Evolutionary conservation across 2,329 filamentous ascomycete species (phyloP).

Genomic region (Cyphellophora attinorum): DNA sequence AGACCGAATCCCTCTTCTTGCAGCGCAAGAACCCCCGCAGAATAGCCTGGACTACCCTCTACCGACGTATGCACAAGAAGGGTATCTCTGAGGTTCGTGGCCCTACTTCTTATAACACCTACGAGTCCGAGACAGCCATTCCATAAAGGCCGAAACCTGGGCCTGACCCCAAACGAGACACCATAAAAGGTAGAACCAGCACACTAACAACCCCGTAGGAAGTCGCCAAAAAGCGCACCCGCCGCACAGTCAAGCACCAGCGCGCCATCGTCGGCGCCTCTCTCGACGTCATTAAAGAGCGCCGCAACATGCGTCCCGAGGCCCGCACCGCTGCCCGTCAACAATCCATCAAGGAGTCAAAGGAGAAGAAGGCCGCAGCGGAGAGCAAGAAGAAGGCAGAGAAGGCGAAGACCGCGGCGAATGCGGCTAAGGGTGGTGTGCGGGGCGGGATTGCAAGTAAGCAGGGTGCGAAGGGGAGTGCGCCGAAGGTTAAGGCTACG

Average conservation of each 20-base stretch:
- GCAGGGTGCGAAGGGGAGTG: slow-evolving; percentile 90
- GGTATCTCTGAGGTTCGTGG: slow-evolving; percentile 97
- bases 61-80: slow-evolving; percentile 99
- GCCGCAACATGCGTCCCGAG: slow-evolving; percentile 87
- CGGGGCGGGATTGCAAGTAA: slow-evolving; percentile 74
- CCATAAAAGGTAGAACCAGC: no score
- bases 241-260: slow-evolving; percentile 96
- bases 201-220: no score
- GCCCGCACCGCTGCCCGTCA: slow-evolving; percentile 83
- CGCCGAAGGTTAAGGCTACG: not conserved
- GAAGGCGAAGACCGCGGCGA: slow-evolving; percentile 87
- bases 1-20: slow-evolving; percentile 98
- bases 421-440: slow-evolving; percentile 65
- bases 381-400: slow-evolving; percentile 95
- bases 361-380: slow-evolving; percentile 91
- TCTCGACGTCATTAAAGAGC: slow-evolving; percentile 99
- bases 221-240: slow-evolving; percentile 98
- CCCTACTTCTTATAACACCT: no score
- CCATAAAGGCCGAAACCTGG: no score
- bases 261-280: slow-evolving; percentile 98
- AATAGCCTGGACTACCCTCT: slow-evolving; percentile 97
- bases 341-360: slow-evolving; percentile 89
- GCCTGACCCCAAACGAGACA: not conserved
- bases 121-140: no score
- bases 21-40: slow-evolving; percentile 99